Base-by-base conservation (phyloP, 805 yeast genomes). In the Starmerella bombi region DNA sequence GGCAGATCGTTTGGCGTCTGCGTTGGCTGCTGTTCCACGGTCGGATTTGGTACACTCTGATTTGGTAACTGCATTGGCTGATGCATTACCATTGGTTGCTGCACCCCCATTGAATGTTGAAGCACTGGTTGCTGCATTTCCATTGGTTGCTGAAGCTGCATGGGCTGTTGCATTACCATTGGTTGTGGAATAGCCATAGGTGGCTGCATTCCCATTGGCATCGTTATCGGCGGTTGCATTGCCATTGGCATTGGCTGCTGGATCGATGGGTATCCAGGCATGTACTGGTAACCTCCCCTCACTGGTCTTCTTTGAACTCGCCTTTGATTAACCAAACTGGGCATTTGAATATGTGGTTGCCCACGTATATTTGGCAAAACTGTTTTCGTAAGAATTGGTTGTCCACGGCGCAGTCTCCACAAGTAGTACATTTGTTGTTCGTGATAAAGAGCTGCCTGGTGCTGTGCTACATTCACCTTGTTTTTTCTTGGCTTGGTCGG, bases 401-500 rank as follows among this genome's bases (percentile, higher is more conserved):
- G 49, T 10, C 46, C 40, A 9, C 20, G 36, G n/a, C 22, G 36
- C 5, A 31, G 32, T 23, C 25, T 17, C n/a, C 27, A 20, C 27
- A 20, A 14, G 15, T 32, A 17, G n/a, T 5, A 7, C 35, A 32
- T 14, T 8, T 20, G 25, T 10, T 17, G 35, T 21, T 32, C 35
- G 25, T 17, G 23, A n/a, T 20, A 23, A 5, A 14, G 36, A 27
- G 30, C 32, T 21, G n/a, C 15, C 19, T 32, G 37, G 14, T 21
- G 29, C 32, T 37, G 41, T 4, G 40, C 35, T 5, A 35, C 17
- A 8, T 42, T 38, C 17, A 32, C 38, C 22, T 48, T 42, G 4
- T 42, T 32, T 30, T 49, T 49, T 25, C 51, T 45, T 16, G 45
- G 43, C 30, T 40, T 43, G 20, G 41, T 25, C 5, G 45, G 37